Evolutionary conservation across 352 stramenopile genomes (phyloP).

Genomic region (Aphanomyces astaci): DNA sequence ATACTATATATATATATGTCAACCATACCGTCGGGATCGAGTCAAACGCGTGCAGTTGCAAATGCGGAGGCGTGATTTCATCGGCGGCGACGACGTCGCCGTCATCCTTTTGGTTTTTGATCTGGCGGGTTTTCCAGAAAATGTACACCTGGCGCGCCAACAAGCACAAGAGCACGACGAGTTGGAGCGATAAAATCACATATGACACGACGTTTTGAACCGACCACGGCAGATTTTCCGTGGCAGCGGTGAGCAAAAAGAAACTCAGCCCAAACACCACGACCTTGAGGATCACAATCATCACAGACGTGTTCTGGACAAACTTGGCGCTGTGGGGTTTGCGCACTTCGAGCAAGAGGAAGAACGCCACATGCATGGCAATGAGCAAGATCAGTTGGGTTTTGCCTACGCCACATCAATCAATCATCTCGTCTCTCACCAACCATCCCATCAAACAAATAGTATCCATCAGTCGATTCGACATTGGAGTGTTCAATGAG

Average conservation of each 20-base stretch:
- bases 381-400: constrained; percentile 51
- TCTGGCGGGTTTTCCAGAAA: constrained; percentile 64
- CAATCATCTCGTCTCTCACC: too few relatives aligned
- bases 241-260: constrained; percentile 52
- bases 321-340: constrained; percentile 63
- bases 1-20: too few relatives aligned
- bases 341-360: constrained; percentile 64
- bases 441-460: too few relatives aligned
- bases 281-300: constrained; percentile 75
- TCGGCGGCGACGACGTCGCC: constrained; percentile 24
- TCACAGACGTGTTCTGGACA: constrained; percentile 60
- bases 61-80: constrained; percentile 1
- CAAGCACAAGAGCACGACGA: constrained; percentile 56
- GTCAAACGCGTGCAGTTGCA: constrained; percentile 6
- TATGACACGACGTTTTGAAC: constrained; percentile 62
- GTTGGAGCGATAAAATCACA: constrained; percentile 56
- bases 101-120: constrained; percentile 34
- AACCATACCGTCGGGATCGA: neutral
- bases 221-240: constrained; percentile 46
- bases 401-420: too few relatives aligned
- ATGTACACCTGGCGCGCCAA: constrained; percentile 61
- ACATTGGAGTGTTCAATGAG: too few relatives aligned
- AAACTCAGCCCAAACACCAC: constrained; percentile 62
- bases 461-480: too few relatives aligned
- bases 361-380: constrained; percentile 50